phyloP scores from a whole-genome alignment of 2,329 filamentous ascomycete species.

The Alternaria ethzedia region DNA sequence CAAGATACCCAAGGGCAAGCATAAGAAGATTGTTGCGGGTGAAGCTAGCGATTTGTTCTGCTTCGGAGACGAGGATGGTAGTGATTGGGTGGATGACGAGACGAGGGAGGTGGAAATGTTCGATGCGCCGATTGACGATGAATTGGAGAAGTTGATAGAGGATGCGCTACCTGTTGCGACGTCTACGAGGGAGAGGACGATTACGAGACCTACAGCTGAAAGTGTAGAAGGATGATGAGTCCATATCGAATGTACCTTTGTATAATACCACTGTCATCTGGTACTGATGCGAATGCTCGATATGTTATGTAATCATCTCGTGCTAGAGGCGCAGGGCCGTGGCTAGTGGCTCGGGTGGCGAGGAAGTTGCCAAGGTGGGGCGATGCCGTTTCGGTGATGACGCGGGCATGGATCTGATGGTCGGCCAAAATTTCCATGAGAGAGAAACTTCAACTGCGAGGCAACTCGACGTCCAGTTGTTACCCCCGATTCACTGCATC shows the following conservation, averaged over 20 bases:
- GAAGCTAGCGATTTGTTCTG: conserved; percentile 72
- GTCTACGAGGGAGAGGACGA: neutral
- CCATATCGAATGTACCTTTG: no score
- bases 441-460: conserved; percentile 1
- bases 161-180: neutral
- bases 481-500: neutral
- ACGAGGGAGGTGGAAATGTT: conserved; percentile 8
- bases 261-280: neutral
- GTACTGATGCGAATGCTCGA: neutral
- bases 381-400: conserved; percentile 9
- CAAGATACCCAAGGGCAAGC: conserved; percentile 43
- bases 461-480: neutral
- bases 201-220: neutral
- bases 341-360: neutral
- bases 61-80: conserved; percentile 47
- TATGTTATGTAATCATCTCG: neutral
- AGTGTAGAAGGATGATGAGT: neutral
- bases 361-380: neutral
- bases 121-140: conserved; percentile 10
- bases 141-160: neutral
- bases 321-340: neutral
- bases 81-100: conserved; percentile 40
- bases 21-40: conserved; percentile 42
- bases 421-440: conserved; percentile 6
- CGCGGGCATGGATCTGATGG: neutral